phyloP scores from a whole-genome alignment of 139 green algal genomes.

The Haematococcus sp. region DNA sequence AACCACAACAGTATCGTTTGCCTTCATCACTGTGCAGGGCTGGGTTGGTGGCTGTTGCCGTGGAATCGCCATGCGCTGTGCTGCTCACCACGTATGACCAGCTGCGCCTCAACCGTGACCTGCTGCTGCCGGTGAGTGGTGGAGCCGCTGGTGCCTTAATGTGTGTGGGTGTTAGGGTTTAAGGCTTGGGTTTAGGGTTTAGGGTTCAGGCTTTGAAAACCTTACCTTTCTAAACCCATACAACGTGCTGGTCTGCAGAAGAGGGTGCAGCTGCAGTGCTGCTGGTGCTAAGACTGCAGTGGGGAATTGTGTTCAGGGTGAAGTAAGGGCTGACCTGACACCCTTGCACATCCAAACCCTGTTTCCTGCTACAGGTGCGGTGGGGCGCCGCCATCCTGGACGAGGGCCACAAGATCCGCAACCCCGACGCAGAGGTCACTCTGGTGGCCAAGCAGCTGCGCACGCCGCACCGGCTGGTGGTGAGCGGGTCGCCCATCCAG shows the following conservation, averaged over 20 bases:
- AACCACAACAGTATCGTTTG: too few relatives aligned
- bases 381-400: constrained; percentile 95
- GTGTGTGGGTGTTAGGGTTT: not conserved
- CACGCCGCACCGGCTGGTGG: constrained; percentile 83
- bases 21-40: too few relatives aligned
- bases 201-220: too few relatives aligned
- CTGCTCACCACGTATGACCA: constrained; percentile 92
- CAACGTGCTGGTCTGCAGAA: too few relatives aligned
- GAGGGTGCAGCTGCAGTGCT: too few relatives aligned
- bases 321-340: too few relatives aligned
- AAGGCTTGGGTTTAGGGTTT: too few relatives aligned
- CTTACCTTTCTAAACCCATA: too few relatives aligned
- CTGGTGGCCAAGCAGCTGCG: constrained; percentile 76
- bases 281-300: too few relatives aligned
- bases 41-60: not conserved
- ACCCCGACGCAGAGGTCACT: constrained; percentile 93
- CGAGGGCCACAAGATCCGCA: constrained; percentile 96
- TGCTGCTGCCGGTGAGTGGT: constrained; percentile 59
- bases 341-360: too few relatives aligned
- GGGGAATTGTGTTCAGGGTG: too few relatives aligned
- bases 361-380: constrained; percentile 27
- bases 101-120: constrained; percentile 67
- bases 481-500: constrained; percentile 94
- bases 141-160: too few relatives aligned
- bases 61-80: not conserved